Evolutionary conservation across 305 asterid species (phyloP).

Genomic region (Striga hermonthica): DNA sequence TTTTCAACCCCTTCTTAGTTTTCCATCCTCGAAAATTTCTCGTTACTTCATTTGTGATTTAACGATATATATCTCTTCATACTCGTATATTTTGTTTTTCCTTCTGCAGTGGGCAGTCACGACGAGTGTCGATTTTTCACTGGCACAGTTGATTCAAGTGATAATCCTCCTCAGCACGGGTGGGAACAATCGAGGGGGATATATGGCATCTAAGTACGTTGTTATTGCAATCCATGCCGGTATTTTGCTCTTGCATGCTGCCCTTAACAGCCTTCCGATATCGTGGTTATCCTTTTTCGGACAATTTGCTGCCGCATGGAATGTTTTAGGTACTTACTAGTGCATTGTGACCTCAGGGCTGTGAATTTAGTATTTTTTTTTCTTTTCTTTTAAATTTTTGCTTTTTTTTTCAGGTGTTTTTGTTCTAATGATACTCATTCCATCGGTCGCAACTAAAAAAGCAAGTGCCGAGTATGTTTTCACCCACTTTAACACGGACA

Average conservation of each 20-base stretch:
- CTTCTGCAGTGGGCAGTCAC: constrained; percentile 95
- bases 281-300: constrained; percentile 73
- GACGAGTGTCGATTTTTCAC: constrained; percentile 76
- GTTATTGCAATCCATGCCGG: constrained; percentile 74
- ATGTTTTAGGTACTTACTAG: constrained; percentile 55
- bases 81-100: constrained; percentile 2
- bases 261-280: constrained; percentile 79
- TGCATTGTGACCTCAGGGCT: neutral
- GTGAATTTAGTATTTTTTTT: too few relatives aligned
- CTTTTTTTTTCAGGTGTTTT: constrained; percentile 61
- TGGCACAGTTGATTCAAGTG: constrained; percentile 85
- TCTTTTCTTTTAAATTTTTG: neutral
- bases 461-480: constrained; percentile 76
- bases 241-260: constrained; percentile 64
- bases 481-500: constrained; percentile 71
- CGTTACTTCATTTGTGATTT: too few relatives aligned
- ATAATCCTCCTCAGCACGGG: constrained; percentile 88
- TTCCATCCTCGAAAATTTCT: too few relatives aligned
- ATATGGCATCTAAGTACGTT: constrained; percentile 72
- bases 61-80: too few relatives aligned
- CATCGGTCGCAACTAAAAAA: constrained; percentile 73
- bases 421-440: constrained; percentile 84
- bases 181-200: constrained; percentile 83
- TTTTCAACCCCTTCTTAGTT: neutral
- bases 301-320: constrained; percentile 93